Evolutionary conservation across 2,329 filamentous ascomycete species (phyloP), one percentile per base, ranked within the genome.

Genomic region (Talaromyces marneffei): DNA sequence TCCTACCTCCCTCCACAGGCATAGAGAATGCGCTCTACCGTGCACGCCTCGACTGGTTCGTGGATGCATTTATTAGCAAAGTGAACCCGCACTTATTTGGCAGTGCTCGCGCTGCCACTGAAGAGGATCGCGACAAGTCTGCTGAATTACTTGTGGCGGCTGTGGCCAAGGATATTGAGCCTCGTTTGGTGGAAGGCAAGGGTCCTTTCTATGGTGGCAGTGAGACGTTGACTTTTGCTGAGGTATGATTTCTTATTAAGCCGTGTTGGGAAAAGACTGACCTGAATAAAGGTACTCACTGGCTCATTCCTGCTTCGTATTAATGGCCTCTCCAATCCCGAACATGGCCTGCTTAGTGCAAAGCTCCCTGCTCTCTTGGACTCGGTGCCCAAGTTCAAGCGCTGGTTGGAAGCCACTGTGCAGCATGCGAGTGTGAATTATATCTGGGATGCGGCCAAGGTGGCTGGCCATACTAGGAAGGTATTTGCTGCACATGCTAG

Each of bases 161-260:
- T 1, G 75, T 90, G 1, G 78, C 80, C 58, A 90, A 88, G 76
- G 89, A 93, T 68, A 77, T 94, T 60, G 90, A 92, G 75, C 89
- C 89, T 1, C 75, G 91, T 39, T 77, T 95, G 27, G 80, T 80
- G 0, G 76, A 71, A 1, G 66, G 68, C 52, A 66, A 71, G 42
- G 73, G 73, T 0, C 86, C 86, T 0, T 90, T 85, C 72, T 89
- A 88, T 70, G 84, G 83, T 2, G 87, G 87, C 0, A 84, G 81
- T 57, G 77, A 83, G 20, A 84, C 77, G 70, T 70, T 92, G 42
- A 93, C 89, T 0, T 74, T 92, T 37, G 90, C 87, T 10, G 91
- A 94, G 83, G 89, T 90, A 74, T 63, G 76, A 70, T 23, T 29
- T 57, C 6, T n/a, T 16, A 50, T 9, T 2, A 8, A 10, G 8